Evolutionary conservation across 805 yeast species (phyloP).

Genomic region (Teunomyces stri): DNA sequence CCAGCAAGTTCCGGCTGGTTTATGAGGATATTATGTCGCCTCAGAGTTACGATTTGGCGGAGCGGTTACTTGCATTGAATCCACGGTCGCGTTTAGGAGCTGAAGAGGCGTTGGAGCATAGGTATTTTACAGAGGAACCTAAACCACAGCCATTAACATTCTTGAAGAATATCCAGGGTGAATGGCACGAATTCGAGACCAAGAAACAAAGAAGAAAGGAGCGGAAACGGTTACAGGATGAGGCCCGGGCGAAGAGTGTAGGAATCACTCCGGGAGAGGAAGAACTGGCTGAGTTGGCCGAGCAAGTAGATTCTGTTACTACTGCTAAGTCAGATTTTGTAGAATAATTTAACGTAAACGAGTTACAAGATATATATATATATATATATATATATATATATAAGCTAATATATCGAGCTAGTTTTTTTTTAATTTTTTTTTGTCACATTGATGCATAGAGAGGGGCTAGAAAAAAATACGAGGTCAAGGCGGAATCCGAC

Average conservation of each 20-base stretch:
- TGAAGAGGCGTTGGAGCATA: conserved; percentile 61
- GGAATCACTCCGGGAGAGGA: background rate
- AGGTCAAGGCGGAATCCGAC: too few relatives aligned
- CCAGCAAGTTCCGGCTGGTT: conserved; percentile 26
- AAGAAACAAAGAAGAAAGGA: conserved; percentile 66
- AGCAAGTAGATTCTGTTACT: background rate
- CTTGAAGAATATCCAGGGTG: conserved; percentile 62
- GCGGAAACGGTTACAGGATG: conserved; percentile 38
- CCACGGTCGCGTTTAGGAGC: conserved; percentile 72
- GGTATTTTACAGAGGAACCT: conserved; percentile 72
- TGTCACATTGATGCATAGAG: background rate
- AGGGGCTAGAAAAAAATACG: too few relatives aligned
- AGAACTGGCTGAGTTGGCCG: background rate
- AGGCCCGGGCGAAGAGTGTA: conserved; percentile 9
- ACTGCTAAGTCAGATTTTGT: background rate
- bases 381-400: background rate
- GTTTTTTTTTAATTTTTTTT: background rate
- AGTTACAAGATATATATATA: background rate
- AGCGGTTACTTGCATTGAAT: conserved; percentile 59
- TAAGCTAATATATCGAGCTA: background rate
- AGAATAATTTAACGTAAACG: background rate
- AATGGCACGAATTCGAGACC: conserved; percentile 97
- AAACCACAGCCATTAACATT: conserved; percentile 55
- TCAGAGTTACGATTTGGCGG: conserved; percentile 63
- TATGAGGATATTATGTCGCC: conserved; percentile 21